Conservation (phyloP, 257 asterid species). For the Nicotiana knightiana region DNA sequence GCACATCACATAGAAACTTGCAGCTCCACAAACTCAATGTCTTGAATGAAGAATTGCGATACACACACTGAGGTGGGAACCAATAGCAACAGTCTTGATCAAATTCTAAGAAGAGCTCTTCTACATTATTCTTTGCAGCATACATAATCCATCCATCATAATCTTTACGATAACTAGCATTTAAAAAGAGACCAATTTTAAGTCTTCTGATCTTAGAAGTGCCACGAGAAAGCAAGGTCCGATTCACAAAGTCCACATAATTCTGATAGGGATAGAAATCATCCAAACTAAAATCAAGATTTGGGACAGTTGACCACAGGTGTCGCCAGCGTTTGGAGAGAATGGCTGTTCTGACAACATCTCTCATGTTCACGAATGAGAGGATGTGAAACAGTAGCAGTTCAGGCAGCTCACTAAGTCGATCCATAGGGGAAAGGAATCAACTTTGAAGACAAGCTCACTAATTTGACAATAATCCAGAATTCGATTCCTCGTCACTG, state of each 20-base stretch:
- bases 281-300: not conserved
- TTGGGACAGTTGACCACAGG: conserved; percentile 2
- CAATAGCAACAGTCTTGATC: not conserved
- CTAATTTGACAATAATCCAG: not conserved
- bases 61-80: not conserved
- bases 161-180: not conserved
- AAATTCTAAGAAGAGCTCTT: not conserved
- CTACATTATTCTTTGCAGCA: not conserved
- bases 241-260: not conserved
- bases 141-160: conserved; percentile 5
- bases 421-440: conserved; percentile 2
- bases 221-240: conserved; percentile 6
- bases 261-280: not conserved
- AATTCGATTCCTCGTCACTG: not conserved
- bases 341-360: conserved; percentile 4
- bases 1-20: not conserved
- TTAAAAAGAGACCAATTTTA: not conserved
- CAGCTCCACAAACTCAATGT: not conserved
- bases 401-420: conserved; percentile 7
- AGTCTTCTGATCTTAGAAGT: not conserved
- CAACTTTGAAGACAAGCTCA: not conserved
- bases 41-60: not conserved
- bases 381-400: not conserved
- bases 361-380: conserved; percentile 4
- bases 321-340: conserved; percentile 11